Base-by-base conservation (phyloP, 2,329 filamentous ascomycete species). In the Westerdykella sp. region DNA sequence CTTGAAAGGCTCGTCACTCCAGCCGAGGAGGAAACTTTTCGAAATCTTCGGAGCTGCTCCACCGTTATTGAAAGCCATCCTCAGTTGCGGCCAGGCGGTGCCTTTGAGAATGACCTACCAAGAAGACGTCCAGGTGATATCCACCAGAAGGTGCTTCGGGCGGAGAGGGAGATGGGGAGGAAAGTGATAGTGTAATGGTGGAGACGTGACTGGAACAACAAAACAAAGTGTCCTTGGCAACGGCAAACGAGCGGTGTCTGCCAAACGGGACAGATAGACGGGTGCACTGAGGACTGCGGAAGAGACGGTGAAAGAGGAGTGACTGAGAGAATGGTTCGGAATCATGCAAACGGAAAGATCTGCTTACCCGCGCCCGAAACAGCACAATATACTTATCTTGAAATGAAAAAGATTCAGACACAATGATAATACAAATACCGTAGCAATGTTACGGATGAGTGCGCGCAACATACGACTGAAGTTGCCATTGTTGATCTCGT, bases 1-100 rank as follows among this genome's bases (percentile, higher is more conserved):
- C 35, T 61, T 63, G 54, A 54, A 64, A 3, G 59, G 59, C 28
- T 56, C 57, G 28, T 59, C 51, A 44, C 53, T 58, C 41, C 63
- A 48, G 12, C 61, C 61, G 4, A 64, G 47, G 9, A 63, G 43
- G 30, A 56, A 64, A 4, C 56, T 47, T 46, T 52, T 57, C 3
- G 59, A 63, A 3, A 62, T 43, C 48, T 50, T 5, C 44, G 53
- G 28, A 31, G 41, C 6, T 36, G 34, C 25, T 28, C 25, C 25
- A 7, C 25, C 25, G 11, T 43, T 46, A 30, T 42, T 21, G 22
- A 53, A 40, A 5, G 49, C 42, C 59, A 57, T 60, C 10, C n/a
- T 38, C 21, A 15, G 28, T 2, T 18, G n/a, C 12, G 21, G 18
- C 32, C 12, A 36, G 14, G 12, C 1, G 16, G 25, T 28, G 3